Base-by-base conservation (phyloP, 768 basidiomycete genomes). In the Serendipita vermifera region DNA sequence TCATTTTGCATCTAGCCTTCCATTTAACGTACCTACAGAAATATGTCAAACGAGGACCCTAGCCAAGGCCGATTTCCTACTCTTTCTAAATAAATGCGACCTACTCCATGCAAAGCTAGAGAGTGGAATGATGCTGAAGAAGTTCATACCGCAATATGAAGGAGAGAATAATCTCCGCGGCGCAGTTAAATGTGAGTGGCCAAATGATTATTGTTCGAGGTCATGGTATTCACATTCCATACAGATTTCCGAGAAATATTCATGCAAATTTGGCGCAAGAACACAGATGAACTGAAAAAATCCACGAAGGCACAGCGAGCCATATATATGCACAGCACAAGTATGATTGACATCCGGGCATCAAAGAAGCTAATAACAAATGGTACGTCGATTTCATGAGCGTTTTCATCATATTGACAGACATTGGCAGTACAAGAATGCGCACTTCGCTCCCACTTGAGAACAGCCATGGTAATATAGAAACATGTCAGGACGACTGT, bases 111-210 rank as follows among this genome's bases (percentile, higher is more conserved):
- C 61, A 55, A 71, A 71, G 59, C 70, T 87, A 7, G 70, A 71
- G 31, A 71, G 80, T 4, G 84, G 84, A 2, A 74, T 83, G 54
- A 72, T 69, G 17, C 75, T 86, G 57, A 71, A 73, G 0, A 72
- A 83, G 61, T 83, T 74, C 62, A 77, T 85, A 55, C 70, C 82
- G 33, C 80, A 80, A 13, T 85, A 84, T 60, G 82, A 79, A 2
- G 70, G 75, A 40, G 72, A 79, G 55, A 77, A 79, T 14, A 85
- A 85, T 60, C 77, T 82, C 56, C 78, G 76, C 59, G 80, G 82
- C 57, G 74, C 75, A 32, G 76, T 79, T 3, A 76, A 81, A 9
- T 67, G 67, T 51, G 24, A 15, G 46, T 29, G 20, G 32, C 9
- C 46, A 27, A 51, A 20, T 1, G 22, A 5, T 26, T 29, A 7